Evolutionary conservation across 768 basidiomycete genomes (phyloP).

Genomic region (Boletus rubropictus): DNA sequence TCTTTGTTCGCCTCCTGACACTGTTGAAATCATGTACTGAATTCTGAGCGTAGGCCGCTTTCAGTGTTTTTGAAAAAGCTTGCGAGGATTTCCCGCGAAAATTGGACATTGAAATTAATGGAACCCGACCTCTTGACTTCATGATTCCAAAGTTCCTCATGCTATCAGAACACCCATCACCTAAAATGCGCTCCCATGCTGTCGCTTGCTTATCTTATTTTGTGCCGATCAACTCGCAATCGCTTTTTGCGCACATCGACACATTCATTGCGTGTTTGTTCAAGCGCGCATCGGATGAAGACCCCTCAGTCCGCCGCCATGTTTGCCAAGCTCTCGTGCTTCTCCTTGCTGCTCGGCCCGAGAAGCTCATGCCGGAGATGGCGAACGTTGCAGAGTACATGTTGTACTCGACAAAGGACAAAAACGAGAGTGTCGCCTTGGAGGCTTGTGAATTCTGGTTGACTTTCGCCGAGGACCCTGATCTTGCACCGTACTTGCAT

Average conservation of each 20-base stretch:
- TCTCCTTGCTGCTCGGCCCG: constrained; percentile 86
- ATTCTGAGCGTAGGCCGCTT: constrained; percentile 60
- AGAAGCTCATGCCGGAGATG: constrained; percentile 97
- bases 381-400: constrained; percentile 95
- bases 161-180: constrained; percentile 75
- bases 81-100: constrained; percentile 96
- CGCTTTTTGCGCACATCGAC: constrained; percentile 89
- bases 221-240: constrained; percentile 79
- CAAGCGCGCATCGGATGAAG: constrained; percentile 91
- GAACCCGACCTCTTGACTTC: constrained; percentile 88
- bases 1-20: not conserved
- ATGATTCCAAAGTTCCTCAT: constrained; percentile 95
- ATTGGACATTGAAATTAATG: constrained; percentile 89
- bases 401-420: constrained; percentile 96
- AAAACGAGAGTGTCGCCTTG: constrained; percentile 91
- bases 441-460: constrained; percentile 99
- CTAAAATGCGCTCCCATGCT: constrained; percentile 91
- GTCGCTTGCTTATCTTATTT: constrained; percentile 94
- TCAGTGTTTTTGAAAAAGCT: constrained; percentile 90
- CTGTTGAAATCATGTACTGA: constrained; percentile 11
- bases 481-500: constrained; percentile 75
- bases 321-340: constrained; percentile 95
- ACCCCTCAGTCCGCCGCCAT: constrained; percentile 87
- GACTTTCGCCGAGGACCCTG: constrained; percentile 94
- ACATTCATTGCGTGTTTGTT: constrained; percentile 89